Percentiles rank a stretch among this genome's conserved stretches.
These are phyloP conservation scores for Dalbergia cultrata DNA, from an alignment of 306 rosid species.

Conservation along the genomic window DNA sequence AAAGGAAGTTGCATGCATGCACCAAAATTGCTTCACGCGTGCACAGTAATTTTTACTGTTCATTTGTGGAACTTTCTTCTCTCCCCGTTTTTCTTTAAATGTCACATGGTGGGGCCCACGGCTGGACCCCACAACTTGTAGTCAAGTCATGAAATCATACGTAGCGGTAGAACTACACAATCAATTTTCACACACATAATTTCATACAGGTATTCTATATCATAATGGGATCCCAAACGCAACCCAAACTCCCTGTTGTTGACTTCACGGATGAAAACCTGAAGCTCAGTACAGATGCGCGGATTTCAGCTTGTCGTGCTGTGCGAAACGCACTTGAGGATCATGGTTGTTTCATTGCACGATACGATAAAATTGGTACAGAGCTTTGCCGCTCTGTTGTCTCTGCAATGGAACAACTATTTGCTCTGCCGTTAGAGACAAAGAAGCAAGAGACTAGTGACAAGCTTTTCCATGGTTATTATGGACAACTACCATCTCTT, in stretches of 20 bases:
- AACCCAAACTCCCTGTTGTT: constrained; percentile 18
- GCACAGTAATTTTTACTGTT: no score
- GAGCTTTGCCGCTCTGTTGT: constrained; percentile 12
- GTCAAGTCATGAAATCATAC: no score
- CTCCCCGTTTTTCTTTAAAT: no score
- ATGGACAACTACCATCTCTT: constrained; percentile 22
- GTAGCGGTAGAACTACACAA: no score
- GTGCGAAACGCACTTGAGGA: constrained; percentile 35
- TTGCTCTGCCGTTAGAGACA: constrained; percentile 23
- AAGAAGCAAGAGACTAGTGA: constrained; percentile 39
- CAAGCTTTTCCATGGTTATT: constrained; percentile 39
- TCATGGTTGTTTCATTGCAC: constrained; percentile 44
- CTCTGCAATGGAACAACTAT: constrained; percentile 16
- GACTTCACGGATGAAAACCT: constrained; percentile 31
- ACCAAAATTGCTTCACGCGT: no score
- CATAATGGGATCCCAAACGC: constrained; percentile 37
- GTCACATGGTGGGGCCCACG: no score
- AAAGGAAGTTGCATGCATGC: no score
- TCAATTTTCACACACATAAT: not conserved
- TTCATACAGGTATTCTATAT: not conserved
- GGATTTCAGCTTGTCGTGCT: constrained; percentile 28
- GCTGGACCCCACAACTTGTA: no score
- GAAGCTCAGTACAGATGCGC: constrained; percentile 32
- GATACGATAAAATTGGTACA: not conserved
- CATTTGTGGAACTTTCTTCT: no score